A percentile compares a stretch with the other conserved stretches of the same genome.
phyloP scores from a whole-genome alignment of 169 alveolate genomes.

The Babesia microti region DNA sequence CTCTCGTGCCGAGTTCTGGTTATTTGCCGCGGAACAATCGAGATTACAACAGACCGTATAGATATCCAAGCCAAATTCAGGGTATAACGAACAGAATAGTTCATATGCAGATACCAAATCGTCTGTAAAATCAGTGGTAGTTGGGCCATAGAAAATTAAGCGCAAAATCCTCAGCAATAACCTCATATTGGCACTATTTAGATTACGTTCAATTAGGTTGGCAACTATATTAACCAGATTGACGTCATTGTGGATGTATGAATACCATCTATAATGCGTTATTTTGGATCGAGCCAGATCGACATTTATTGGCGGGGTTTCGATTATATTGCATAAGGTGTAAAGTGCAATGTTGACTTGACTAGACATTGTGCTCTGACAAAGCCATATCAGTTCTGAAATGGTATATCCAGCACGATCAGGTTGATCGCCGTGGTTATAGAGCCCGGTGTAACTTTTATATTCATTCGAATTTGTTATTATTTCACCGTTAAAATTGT shows the following conservation, averaged over 20 bases:
- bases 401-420: slow-evolving; percentile 59
- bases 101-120: no score
- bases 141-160: no score
- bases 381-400: slow-evolving; percentile 49
- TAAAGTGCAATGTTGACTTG: slow-evolving; percentile 52
- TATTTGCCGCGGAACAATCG: no score
- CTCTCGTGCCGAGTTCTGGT: no score
- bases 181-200: no score
- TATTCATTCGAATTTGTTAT: slow-evolving; percentile 18
- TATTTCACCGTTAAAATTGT: slow-evolving; percentile 48
- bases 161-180: no score
- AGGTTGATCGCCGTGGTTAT: slow-evolving; percentile 58
- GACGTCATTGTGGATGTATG: slow-evolving; percentile 23
- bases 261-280: slow-evolving; percentile 18
- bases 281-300: not conserved
- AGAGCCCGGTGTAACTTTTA: slow-evolving; percentile 16
- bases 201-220: slow-evolving; percentile 2
- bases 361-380: slow-evolving; percentile 52
- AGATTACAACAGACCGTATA: no score
- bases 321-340: slow-evolving; percentile 18
- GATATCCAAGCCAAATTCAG: no score
- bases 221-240: slow-evolving; percentile 29
- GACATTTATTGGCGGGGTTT: slow-evolving; percentile 2
- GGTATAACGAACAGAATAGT: no score
- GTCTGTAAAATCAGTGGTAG: no score